phyloP scores from a whole-genome alignment of 164 flowering plant species.

The Echeveria elegans region DNA sequence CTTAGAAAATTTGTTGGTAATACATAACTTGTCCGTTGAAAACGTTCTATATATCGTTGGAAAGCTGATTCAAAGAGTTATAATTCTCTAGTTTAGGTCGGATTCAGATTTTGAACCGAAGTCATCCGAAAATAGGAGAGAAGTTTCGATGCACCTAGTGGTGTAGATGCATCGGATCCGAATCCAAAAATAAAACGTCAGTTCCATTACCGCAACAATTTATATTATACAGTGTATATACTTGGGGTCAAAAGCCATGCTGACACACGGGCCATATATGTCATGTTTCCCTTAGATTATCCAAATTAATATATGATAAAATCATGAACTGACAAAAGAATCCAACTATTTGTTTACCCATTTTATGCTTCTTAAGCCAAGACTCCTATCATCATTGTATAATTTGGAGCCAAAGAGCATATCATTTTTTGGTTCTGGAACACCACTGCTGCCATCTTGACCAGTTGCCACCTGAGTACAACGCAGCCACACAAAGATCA shows the following conservation, averaged over 20 bases:
- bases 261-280: not conserved
- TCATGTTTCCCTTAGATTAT: not conserved
- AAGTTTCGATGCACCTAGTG: no score
- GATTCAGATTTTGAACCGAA: no score
- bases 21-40: no score
- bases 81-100: no score
- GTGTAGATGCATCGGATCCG: no score
- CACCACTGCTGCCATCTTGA: conserved; percentile 13
- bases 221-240: no score
- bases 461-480: conserved; percentile 28
- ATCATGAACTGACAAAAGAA: not conserved
- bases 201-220: no score
- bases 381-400: conserved; percentile 34
- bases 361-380: conserved; percentile 46
- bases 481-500: not conserved
- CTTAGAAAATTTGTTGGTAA: no score
- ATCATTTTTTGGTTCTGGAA: conserved; percentile 28
- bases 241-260: not conserved
- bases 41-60: no score
- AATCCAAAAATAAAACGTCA: no score
- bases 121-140: no score
- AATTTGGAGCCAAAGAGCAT: conserved; percentile 16
- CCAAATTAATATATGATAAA: not conserved
- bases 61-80: no score
- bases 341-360: conserved; percentile 36